Percentiles rank a stretch among this genome's conserved stretches.
Evolutionary conservation across 805 yeast genomes (phyloP).

Genomic region (Limtongozyma cylindracea): DNA sequence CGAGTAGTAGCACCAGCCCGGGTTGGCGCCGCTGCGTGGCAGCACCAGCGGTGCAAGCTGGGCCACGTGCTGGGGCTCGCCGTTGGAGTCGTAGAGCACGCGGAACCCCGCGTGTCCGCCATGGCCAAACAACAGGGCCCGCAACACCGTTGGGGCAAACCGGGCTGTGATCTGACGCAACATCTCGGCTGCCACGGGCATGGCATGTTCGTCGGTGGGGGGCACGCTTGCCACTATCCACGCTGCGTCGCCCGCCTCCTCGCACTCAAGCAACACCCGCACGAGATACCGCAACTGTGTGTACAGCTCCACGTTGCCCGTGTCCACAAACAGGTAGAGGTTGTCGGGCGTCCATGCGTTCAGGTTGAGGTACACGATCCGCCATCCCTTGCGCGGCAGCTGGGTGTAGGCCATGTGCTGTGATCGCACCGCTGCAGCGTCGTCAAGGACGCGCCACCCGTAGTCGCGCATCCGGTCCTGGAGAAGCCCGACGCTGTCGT

Average conservation of each 20-base stretch:
- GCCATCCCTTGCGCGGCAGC: constrained; percentile 26
- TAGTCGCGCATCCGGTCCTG: too few relatives aligned
- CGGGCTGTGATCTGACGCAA: constrained; percentile 33
- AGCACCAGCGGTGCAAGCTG: constrained; percentile 47
- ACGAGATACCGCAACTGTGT: constrained; percentile 38
- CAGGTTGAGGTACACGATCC: constrained; percentile 36
- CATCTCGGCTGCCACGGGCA: constrained; percentile 33
- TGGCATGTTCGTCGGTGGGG: constrained; percentile 20
- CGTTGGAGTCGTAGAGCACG: constrained; percentile 22
- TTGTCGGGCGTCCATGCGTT: constrained; percentile 44
- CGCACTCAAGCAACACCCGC: constrained; percentile 33
- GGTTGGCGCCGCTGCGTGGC: constrained; percentile 27
- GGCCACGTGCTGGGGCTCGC: constrained; percentile 22
- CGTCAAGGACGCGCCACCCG: too few relatives aligned
- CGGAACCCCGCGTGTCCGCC: constrained; percentile 48
- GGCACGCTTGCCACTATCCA: constrained; percentile 58
- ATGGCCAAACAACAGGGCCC: constrained; percentile 47
- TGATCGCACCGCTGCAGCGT: too few relatives aligned
- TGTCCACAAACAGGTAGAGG: constrained; percentile 21
- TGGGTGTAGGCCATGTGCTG: constrained; percentile 39
- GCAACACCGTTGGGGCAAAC: constrained; percentile 43
- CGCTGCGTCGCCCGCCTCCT: constrained; percentile 30
- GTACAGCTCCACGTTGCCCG: constrained; percentile 28
- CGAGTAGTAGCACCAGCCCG: constrained; percentile 50
- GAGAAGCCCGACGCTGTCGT: too few relatives aligned